Evolutionary conservation across 1,284 basidiomycete genomes (phyloP).

Genomic region (Leccinum huronense): DNA sequence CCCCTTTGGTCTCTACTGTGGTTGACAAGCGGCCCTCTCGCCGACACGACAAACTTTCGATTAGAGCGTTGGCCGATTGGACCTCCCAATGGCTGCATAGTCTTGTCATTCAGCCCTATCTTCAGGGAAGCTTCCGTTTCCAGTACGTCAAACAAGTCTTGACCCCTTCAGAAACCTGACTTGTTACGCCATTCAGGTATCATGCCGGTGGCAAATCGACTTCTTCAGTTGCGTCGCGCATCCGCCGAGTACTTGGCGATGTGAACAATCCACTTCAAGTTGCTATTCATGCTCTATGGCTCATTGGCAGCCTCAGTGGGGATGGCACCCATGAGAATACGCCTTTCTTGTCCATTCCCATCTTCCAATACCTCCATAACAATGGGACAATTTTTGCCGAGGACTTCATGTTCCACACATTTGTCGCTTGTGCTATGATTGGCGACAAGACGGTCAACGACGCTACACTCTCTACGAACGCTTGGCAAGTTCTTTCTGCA

Average conservation of each 20-base stretch:
- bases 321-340: conserved; percentile 10
- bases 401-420: conserved; percentile 39
- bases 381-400: conserved; percentile 31
- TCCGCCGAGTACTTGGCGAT: conserved; percentile 21
- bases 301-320: conserved; percentile 38
- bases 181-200: conserved; percentile 20
- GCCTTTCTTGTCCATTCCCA: conserved; percentile 31
- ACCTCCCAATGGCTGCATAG: conserved; percentile 31
- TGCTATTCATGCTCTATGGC: conserved; percentile 49
- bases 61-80: conserved; percentile 29
- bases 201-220: conserved; percentile 6
- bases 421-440: conserved; percentile 50
- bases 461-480: conserved; percentile 42
- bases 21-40: not conserved
- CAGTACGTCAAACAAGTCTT: conserved; percentile 21
- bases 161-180: conserved; percentile 5
- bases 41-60: conserved; percentile 12
- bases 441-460: conserved; percentile 61
- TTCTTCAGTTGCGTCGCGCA: conserved; percentile 19
- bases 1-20: not conserved
- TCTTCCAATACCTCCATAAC: conserved; percentile 33
- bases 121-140: conserved; percentile 22
- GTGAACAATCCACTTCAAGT: conserved; percentile 35
- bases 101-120: conserved; percentile 28
- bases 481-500: conserved; percentile 37